Base-by-base conservation (phyloP, 108 stramenopile species). In the Pseudonitzschia pungens region DNA sequence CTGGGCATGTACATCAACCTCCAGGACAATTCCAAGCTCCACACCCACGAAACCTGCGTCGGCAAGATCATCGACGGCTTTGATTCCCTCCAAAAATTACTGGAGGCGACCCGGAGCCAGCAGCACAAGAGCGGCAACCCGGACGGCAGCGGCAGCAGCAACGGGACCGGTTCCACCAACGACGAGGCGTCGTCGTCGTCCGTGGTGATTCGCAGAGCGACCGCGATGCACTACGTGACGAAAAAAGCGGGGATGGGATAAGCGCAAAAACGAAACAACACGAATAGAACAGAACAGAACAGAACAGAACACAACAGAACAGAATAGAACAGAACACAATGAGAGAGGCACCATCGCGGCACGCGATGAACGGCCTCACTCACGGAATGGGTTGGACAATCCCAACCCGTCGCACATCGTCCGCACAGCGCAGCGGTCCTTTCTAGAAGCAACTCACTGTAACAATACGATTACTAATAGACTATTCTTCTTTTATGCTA, bases 61-160 rank as follows among this genome's bases (percentile, higher is more conserved):
- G 85, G 85, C 1, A 83, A 80, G 64, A 75, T 86, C 9, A 69
- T 83, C 36, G 79, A 77, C 22, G 85, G 85, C 11, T 83, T 83
- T 58, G 79, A 77, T 53, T 62, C 70, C 26, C 75, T 86, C 9
- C 76, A 86, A 42, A 62, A 69, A 36, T 48, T 86, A 8, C 43
- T 86, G 58, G 76, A 80, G 65, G 62, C 33, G 5, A 32, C 74
- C 10, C 18, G 65, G 9, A 40, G 12, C 43, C 20, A 73, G 12
- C 26, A 64, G 12, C 42, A 65, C 20, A 14, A 57, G 66, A 41
- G 16, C 45, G 16, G 36, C 29, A 62, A 28, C n/a, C n/a, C n/a
- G n/a, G n/a, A n/a, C 12, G 24, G 26, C 5, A 21, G 16, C 11
- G 21, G 29, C 62, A 65, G 31, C 71, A n/a, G 20, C 24, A 41